Evolutionary conservation across 805 yeast genomes (phyloP).

Genomic region (Metschnikowia similis): DNA sequence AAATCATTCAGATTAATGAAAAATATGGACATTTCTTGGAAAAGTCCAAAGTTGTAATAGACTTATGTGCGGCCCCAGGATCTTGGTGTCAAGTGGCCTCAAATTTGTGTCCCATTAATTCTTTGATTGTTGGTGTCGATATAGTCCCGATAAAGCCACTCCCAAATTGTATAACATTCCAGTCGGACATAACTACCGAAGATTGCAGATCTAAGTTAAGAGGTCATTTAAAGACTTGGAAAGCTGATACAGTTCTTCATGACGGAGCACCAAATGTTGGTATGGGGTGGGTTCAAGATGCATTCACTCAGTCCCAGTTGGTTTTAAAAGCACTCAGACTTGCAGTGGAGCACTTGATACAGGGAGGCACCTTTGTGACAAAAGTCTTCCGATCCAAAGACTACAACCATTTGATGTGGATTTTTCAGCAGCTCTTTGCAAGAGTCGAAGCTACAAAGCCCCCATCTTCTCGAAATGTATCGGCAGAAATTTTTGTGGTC

Average conservation of each 20-base stretch:
- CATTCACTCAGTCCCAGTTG: slow-evolving; percentile 94
- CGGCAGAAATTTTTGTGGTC: slow-evolving; percentile 98
- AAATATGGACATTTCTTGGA: slow-evolving; percentile 94
- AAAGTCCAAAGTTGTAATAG: slow-evolving; percentile 92
- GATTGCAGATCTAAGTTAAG: slow-evolving; percentile 93
- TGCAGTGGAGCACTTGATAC: slow-evolving; percentile 87
- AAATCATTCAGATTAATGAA: slow-evolving; percentile 88
- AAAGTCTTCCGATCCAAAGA: slow-evolving; percentile 98
- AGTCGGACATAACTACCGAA: slow-evolving; percentile 95
- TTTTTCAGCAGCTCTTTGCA: slow-evolving; percentile 90
- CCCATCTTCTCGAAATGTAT: slow-evolving; percentile 97
- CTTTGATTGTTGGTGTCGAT: slow-evolving; percentile 97
- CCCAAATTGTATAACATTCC: slow-evolving; percentile 91
- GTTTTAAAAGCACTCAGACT: slow-evolving; percentile 89
- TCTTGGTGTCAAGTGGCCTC: slow-evolving; percentile 99
- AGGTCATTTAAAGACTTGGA: slow-evolving; percentile 98
- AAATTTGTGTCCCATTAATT: slow-evolving; percentile 85
- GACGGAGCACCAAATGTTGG: slow-evolving; percentile 99
- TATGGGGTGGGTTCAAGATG: slow-evolving; percentile 99
- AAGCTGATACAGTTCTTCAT: slow-evolving; percentile 95
- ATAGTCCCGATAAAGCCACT: slow-evolving; percentile 95
- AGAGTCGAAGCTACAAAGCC: slow-evolving; percentile 99
- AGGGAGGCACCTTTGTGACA: slow-evolving; percentile 94
- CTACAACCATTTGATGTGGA: slow-evolving; percentile 96
- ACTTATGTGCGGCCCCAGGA: slow-evolving; percentile 98